A percentile compares a stretch with the other conserved stretches of the same genome.
phyloP scores from a whole-genome alignment of 768 basidiomycete genomes.

The Termitomyces sp. region DNA sequence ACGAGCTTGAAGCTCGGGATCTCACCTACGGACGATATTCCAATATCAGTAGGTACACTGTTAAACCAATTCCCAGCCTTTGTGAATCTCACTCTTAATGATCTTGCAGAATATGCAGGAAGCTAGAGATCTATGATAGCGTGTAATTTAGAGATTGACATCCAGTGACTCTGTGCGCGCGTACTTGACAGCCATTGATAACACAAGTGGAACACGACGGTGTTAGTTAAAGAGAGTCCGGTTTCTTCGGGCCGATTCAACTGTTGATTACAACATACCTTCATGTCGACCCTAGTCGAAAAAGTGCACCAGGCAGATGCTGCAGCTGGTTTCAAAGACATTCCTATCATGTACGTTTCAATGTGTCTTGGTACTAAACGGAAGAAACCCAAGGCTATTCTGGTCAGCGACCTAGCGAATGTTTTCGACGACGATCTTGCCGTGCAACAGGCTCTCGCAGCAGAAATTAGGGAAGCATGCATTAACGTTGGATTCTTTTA shows the following conservation, averaged over 20 bases:
- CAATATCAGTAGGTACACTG: neutral
- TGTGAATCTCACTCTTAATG: constrained; percentile 57
- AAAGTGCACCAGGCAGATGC: constrained; percentile 15
- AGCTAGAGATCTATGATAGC: constrained; percentile 40
- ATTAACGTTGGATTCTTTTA: constrained; percentile 86
- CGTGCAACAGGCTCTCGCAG: constrained; percentile 40
- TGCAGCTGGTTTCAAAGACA: constrained; percentile 24
- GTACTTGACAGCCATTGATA: constrained; percentile 34
- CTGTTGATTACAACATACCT: neutral
- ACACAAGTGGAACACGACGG: neutral
- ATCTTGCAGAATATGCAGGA: constrained; percentile 94
- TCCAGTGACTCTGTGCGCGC: neutral
- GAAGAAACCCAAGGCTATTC: neutral
- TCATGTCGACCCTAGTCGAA: constrained; percentile 18
- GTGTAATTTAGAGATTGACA: neutral
- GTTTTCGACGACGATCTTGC: constrained; percentile 28
- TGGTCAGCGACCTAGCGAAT: constrained; percentile 37
- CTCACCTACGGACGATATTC: constrained; percentile 53
- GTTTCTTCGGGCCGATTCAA: neutral
- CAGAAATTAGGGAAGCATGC: constrained; percentile 66
- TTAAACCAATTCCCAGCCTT: neutral
- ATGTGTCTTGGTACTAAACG: neutral
- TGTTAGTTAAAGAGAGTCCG: neutral
- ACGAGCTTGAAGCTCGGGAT: constrained; percentile 85
- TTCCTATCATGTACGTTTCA: constrained; percentile 31